Base-by-base conservation (phyloP, 768 basidiomycete species). In the Russula griseocarnosa region DNA sequence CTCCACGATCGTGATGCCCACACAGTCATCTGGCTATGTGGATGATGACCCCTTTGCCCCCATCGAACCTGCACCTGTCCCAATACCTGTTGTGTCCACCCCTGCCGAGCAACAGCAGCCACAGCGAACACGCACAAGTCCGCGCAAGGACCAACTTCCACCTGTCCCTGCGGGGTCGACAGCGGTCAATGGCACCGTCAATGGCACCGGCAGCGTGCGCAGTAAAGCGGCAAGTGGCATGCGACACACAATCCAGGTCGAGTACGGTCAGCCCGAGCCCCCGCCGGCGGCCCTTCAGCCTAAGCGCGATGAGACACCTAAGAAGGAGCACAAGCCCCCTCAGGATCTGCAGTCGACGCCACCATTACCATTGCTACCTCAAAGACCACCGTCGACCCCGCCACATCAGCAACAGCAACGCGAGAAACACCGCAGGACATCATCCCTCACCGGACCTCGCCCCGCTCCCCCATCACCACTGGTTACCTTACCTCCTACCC, bases 221-320 rank as follows among this genome's bases (percentile, higher is more conserved):
- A 77, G 80, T 67, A 84, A 78, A 64, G 50, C 64, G 13, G 76
- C 60, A 18, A 47, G 75, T 2, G 80, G 80, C 58, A 87, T 90
- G 74, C 79, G 94, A 55, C 94, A 98, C 75, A 98, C 97, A 11
- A 92, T 98, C 53, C 97, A 98, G 74, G 89, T 98, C 63, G 97
- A 99, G 75, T 98, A 98, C 70, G 90, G 88, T 62, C 86, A 87
- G 60, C 81, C 82, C 6, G 73, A 73, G n/a, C 22, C 66, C 16
- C 70, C 51, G 11, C 57, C 52, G 3, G 50, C 65, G 8, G 57
- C 70, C 3, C 26, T 44, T 22, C 63, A 38, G 16, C 28, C 66
- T 14, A 61, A 36, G 44, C 66, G 46, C 26, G 58, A 62, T n/a
- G 52, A 53, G 20, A 68, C 65, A 22, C 59, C 58, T 40, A 67